Base-by-base conservation (phyloP, 306 rosid species). In the Cicer arietinum region DNA sequence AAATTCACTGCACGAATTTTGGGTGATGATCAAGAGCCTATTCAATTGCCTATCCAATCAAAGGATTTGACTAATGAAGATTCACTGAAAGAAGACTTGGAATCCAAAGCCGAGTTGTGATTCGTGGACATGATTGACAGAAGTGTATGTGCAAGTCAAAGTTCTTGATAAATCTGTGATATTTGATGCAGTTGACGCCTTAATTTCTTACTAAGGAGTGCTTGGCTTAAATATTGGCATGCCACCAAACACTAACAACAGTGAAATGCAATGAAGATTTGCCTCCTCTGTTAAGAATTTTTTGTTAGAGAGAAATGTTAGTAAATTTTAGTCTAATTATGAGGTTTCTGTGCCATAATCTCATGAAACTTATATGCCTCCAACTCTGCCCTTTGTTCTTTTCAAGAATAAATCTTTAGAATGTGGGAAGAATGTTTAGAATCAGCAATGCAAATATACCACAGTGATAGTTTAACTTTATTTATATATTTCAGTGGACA, bases 81-180 rank as follows among this genome's bases (percentile, higher is more conserved):
- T 45, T 61, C 78, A 22, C 43, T 45, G 10, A 53, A 84, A 53
- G 87, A 78, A 60, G 94, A 90, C 74, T 39, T 11, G 54, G 99
- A 94, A 86, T 85, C 91, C 11, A 90, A 79, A 89, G 95, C 95
- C 6, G 98, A 95, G 81, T 82, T 95, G 80, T 95, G 81, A 88
- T 60, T 13, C 6, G 6, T 30, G 44, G 2, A 77, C 76, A 67
- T 37, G 39, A 43, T 16, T 13, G 58, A 73, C 65, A 65, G 11
- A 48, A 37, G 13, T 10, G 53, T 30, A 17, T 42, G n/a, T 16
- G 39, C 67, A 14, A 60, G 52, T 69, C 16, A 16, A 67, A 25
- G 68, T 11, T 77, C 2, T 60, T 67, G 10, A 40, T 52, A 73
- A 51, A 30, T 35, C 47, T 11, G 18, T 69, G 79, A 62, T 69